phyloP scores from a whole-genome alignment of 1,139 yeast species.

The Debaryomyces singareniensis region DNA sequence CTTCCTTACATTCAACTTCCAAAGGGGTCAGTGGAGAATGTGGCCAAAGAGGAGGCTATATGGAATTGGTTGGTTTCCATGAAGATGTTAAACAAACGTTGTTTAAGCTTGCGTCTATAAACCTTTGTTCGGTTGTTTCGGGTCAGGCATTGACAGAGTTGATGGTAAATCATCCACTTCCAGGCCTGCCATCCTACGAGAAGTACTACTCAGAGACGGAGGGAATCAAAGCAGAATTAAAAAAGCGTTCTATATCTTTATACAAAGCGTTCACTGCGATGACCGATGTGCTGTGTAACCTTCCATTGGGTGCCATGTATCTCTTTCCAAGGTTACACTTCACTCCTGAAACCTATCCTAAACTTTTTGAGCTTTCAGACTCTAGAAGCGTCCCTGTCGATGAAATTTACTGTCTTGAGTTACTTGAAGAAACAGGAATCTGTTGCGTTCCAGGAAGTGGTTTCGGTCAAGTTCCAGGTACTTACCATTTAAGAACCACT shows the following conservation, averaged over 20 bases:
- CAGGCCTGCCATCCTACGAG: constrained; percentile 72
- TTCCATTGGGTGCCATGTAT: constrained; percentile 97
- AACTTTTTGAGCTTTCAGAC: constrained; percentile 58
- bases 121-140: constrained; percentile 87
- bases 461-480: constrained; percentile 85
- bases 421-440: constrained; percentile 86
- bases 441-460: constrained; percentile 98
- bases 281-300: constrained; percentile 79
- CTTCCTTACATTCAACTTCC: constrained; percentile 91
- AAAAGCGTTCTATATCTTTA: constrained; percentile 55
- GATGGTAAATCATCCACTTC: constrained; percentile 85
- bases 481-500: constrained; percentile 91
- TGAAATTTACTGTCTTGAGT: constrained; percentile 78
- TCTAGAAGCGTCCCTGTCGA: constrained; percentile 58
- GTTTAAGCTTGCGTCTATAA: constrained; percentile 81
- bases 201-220: constrained; percentile 56
- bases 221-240: constrained; percentile 56
- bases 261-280: constrained; percentile 65
- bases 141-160: constrained; percentile 91
- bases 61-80: constrained; percentile 83
- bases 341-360: constrained; percentile 37
- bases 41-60: constrained; percentile 98
- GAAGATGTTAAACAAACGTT: constrained; percentile 64
- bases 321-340: constrained; percentile 76
- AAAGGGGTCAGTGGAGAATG: constrained; percentile 98